A percentile compares a stretch with the other conserved stretches of the same genome.
phyloP scores from a whole-genome alignment of 1,284 basidiomycete species.

The Melanopsichium pennsylvanicum region DNA sequence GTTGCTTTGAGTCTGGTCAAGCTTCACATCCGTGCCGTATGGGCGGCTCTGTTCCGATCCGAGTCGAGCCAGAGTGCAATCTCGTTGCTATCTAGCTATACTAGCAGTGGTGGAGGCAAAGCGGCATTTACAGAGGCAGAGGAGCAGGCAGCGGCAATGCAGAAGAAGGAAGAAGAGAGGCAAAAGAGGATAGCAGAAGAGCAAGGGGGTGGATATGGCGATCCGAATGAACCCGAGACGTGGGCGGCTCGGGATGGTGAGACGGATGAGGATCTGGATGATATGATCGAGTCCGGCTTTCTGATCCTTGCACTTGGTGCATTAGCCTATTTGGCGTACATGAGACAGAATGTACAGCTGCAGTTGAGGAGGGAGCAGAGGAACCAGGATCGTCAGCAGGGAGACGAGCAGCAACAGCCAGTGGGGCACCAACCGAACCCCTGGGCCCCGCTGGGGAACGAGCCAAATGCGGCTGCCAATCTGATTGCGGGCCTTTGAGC shows the following conservation, averaged over 20 bases:
- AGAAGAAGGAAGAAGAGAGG: conserved; percentile 27
- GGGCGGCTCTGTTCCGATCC: conserved; percentile 68
- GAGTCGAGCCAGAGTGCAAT: conserved; percentile 53
- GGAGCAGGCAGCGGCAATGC: conserved; percentile 33
- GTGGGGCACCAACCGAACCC: conserved; percentile 16
- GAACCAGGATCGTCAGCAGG: conserved; percentile 16
- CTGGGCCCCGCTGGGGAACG: conserved; percentile 29
- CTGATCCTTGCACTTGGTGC: conserved; percentile 51
- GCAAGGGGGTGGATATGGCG: conserved; percentile 42
- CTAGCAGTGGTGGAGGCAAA: conserved; percentile 16
- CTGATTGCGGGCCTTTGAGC: conserved; percentile 27
- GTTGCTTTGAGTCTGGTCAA: conserved; percentile 82
- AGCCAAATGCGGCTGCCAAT: conserved; percentile 37
- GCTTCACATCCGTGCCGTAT: conserved; percentile 82
- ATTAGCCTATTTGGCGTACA: conserved; percentile 51
- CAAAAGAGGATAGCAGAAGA: conserved; percentile 11
- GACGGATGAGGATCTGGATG: conserved; percentile 44
- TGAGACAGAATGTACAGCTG: conserved; percentile 50
- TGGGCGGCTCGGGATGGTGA: conserved; percentile 33
- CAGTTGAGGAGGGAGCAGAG: conserved; percentile 45
- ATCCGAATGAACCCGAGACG: conserved; percentile 52
- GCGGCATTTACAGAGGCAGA: conserved; percentile 54
- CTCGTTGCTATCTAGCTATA: conserved; percentile 45
- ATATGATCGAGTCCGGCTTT: conserved; percentile 55
- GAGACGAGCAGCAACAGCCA: background rate